phyloP scores from a whole-genome alignment of 495 filamentous ascomycete genomes.

The Tuber borchii region DNA sequence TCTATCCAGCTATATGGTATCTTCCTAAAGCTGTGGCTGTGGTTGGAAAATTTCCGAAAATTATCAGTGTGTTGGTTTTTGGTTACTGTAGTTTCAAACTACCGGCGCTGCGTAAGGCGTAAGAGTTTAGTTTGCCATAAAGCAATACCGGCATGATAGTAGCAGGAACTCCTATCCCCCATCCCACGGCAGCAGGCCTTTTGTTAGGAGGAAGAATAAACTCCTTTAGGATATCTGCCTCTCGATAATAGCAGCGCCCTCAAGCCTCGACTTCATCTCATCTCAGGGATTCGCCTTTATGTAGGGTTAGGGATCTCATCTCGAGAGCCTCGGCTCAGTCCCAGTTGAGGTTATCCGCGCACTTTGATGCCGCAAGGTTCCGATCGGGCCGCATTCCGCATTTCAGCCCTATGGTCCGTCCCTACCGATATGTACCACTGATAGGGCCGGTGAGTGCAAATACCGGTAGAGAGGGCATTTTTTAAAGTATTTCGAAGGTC shows the following conservation, averaged over 20 bases:
- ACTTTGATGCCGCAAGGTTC: not conserved
- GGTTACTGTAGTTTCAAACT: no score
- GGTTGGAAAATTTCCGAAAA: no score
- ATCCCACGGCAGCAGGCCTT: no score
- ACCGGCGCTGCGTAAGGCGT: no score
- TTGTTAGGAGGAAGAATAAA: no score
- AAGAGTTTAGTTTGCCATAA: no score
- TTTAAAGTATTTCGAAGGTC: not conserved
- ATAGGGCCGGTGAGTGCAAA: not conserved
- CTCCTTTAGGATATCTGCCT: not conserved
- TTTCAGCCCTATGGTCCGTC: not conserved
- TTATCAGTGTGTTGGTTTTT: no score
- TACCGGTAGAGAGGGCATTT: not conserved
- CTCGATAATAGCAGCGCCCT: not conserved
- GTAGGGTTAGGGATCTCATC: not conserved
- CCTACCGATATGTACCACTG: not conserved
- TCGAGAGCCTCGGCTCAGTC: not conserved
- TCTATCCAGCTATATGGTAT: no score
- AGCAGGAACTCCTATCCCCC: no score
- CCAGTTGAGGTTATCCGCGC: not conserved
- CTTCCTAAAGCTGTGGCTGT: no score
- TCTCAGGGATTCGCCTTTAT: not conserved
- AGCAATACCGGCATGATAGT: no score
- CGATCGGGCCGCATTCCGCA: not conserved
- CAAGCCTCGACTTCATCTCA: not conserved